Conservation (phyloP, 129 eudicot genomes). For the Pulicaria dysenterica region DNA sequence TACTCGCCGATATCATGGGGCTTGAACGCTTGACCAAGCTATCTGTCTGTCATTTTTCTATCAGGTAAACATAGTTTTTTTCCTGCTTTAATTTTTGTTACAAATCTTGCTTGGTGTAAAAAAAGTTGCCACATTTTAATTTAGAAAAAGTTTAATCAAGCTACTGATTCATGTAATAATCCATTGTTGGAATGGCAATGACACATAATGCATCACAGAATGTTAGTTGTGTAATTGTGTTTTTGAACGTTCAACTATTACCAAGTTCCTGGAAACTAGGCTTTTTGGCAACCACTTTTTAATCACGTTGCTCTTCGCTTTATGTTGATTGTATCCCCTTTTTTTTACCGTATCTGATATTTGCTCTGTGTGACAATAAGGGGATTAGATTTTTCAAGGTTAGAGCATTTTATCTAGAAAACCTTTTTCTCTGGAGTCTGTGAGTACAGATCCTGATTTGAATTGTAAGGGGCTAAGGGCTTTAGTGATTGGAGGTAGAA, state of each 20-base stretch:
- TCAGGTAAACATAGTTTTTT: constrained; percentile 43
- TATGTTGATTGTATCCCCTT: not conserved
- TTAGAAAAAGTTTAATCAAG: not conserved
- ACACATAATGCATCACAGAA: not conserved
- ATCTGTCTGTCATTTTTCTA: constrained; percentile 83
- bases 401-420: not conserved
- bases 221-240: not conserved
- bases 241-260: constrained; percentile 11
- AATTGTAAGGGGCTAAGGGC: constrained; percentile 8
- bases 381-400: constrained; percentile 1
- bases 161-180: not conserved
- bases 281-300: not conserved
- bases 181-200: not conserved
- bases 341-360: not conserved
- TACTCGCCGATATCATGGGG: constrained; percentile 66
- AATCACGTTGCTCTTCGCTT: constrained; percentile 4
- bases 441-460: not conserved
- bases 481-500: too few relatives aligned
- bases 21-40: constrained; percentile 75
- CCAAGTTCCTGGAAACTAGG: not conserved
- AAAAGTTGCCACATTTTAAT: not conserved
- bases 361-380: not conserved
- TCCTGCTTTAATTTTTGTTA: not conserved
- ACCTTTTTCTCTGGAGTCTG: not conserved
- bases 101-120: not conserved